Percentiles rank a stretch among this genome's conserved stretches.
These are phyloP conservation scores for Lolium perenne DNA, from an alignment of 176 grass and related monocot species.

Conservation along the genomic window DNA sequence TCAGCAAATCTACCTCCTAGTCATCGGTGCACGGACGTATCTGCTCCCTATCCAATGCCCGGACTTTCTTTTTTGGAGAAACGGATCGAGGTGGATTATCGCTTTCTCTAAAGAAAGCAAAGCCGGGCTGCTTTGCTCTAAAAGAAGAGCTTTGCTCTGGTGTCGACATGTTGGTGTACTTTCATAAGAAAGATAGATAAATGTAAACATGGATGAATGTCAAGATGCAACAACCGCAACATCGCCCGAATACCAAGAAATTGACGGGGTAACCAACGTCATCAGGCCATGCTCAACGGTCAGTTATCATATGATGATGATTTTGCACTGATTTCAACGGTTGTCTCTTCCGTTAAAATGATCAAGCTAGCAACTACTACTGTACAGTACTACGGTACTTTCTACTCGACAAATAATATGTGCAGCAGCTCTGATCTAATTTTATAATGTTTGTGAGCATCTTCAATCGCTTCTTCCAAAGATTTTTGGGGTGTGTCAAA, in stretches of 20 bases:
- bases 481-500: no score
- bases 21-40: background rate
- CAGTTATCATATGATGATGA: background rate
- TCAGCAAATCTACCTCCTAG: no score
- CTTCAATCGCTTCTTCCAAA: no score
- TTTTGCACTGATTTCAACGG: background rate
- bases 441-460: background rate
- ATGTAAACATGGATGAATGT: background rate
- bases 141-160: background rate
- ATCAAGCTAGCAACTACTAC: background rate
- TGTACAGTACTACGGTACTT: no score
- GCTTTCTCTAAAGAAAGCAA: background rate
- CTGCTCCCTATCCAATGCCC: background rate
- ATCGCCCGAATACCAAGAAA: constrained; percentile 25
- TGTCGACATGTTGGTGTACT: constrained; percentile 32
- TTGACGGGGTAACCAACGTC: constrained; percentile 13
- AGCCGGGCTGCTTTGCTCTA: background rate
- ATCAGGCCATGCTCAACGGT: background rate
- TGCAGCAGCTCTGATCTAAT: background rate
- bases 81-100: background rate
- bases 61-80: background rate
- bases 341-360: background rate
- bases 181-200: background rate
- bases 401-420: background rate
- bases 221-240: constrained; percentile 33